Percentiles rank a stretch among this genome's conserved stretches.
These are phyloP conservation scores for Vicia villosa DNA, from an alignment of 306 rosid genomes.

Conservation along the genomic window DNA sequence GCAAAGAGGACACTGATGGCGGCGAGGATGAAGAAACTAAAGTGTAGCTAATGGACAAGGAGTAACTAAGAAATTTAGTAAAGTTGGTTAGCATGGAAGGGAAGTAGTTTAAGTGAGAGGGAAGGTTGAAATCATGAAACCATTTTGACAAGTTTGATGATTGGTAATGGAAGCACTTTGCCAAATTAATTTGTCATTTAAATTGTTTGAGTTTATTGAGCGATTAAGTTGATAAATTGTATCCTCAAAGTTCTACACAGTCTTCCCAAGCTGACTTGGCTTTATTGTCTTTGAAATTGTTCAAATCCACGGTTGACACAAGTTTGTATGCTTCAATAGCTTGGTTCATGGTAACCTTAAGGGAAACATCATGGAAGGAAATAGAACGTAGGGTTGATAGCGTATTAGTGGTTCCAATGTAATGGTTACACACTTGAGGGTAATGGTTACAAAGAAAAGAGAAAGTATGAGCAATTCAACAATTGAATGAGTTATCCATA, in stretches of 20 bases:
- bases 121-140: conserved; percentile 59
- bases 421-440: conserved; percentile 64
- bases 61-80: conserved; percentile 72
- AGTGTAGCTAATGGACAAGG: conserved; percentile 56
- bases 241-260: conserved; percentile 68
- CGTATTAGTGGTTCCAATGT: conserved; percentile 35
- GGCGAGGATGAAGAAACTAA: conserved; percentile 10
- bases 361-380: conserved; percentile 48
- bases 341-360: conserved; percentile 64
- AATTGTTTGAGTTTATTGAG: conserved; percentile 42
- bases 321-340: conserved; percentile 62
- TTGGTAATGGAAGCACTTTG: conserved; percentile 78
- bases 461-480: conserved; percentile 35
- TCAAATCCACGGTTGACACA: conserved; percentile 49
- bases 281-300: conserved; percentile 40
- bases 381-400: conserved; percentile 40
- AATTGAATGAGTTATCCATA: conserved; percentile 34
- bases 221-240: conserved; percentile 63
- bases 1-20: neutral
- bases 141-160: conserved; percentile 74
- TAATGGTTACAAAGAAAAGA: conserved; percentile 40
- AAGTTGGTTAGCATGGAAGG: conserved; percentile 60
- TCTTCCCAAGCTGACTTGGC: conserved; percentile 69
- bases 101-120: conserved; percentile 43
- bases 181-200: conserved; percentile 57